phyloP scores from a whole-genome alignment of 495 filamentous ascomycete genomes.

The Cercophora scortea region DNA sequence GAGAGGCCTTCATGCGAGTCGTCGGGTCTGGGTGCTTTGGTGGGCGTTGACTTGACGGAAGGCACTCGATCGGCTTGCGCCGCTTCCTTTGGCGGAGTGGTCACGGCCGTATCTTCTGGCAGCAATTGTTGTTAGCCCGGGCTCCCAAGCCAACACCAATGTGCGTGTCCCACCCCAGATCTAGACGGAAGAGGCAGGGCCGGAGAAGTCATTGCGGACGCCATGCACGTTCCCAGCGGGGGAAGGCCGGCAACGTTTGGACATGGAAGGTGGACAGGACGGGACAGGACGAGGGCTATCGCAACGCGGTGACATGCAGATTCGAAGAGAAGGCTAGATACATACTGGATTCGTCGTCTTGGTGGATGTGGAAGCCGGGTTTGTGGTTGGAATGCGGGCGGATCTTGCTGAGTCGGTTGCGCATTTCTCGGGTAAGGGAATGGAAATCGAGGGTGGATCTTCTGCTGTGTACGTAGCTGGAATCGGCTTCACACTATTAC shows the following conservation, averaged over 20 bases:
- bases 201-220: no score
- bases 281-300: background rate
- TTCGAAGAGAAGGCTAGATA: constrained; percentile 2
- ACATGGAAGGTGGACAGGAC: background rate
- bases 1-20: constrained; percentile 13
- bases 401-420: constrained; percentile 29
- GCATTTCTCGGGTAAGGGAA: constrained; percentile 16
- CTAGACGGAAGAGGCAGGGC: no score
- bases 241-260: background rate
- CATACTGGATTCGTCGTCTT: constrained; percentile 28
- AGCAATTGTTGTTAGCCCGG: background rate
- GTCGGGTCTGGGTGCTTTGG: no score
- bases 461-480: no score
- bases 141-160: background rate
- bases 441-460: no score
- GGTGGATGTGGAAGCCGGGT: constrained; percentile 20
- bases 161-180: no score
- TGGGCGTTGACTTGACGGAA: no score
- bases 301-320: background rate
- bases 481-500: no score
- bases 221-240: no score
- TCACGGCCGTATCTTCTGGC: no score
- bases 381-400: constrained; percentile 24
- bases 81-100: constrained; percentile 1
- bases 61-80: constrained; percentile 5